These are phyloP conservation scores for Sporobolomyces pararoseus DNA, from an alignment of 768 basidiomycete species.

Conservation along the genomic window DNA sequence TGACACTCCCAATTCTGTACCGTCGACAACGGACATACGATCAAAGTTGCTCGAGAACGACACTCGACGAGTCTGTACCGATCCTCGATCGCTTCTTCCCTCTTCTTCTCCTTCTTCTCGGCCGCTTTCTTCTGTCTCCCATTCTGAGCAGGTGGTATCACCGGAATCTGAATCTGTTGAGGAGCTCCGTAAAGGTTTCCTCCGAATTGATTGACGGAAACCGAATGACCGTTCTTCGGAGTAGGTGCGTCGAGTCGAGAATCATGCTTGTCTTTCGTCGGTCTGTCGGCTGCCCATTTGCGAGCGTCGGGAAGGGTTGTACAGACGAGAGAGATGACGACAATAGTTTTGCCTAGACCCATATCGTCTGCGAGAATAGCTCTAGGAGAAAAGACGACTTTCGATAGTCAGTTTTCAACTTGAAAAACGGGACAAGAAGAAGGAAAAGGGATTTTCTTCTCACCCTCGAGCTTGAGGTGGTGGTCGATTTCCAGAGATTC, in stretches of 20 bases:
- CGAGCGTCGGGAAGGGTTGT: constrained; percentile 70
- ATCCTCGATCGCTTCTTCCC: constrained; percentile 57
- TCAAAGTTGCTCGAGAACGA: constrained; percentile 84
- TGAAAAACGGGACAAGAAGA: not conserved
- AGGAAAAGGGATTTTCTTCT: not conserved
- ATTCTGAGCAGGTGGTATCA: constrained; percentile 53
- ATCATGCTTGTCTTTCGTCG: constrained; percentile 56
- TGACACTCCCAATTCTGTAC: constrained; percentile 99
- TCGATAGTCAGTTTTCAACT: not conserved
- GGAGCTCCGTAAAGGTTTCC: constrained; percentile 15
- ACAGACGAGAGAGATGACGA: constrained; percentile 87
- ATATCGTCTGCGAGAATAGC: constrained; percentile 97
- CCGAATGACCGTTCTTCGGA: not conserved
- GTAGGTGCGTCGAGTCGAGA: constrained; percentile 33
- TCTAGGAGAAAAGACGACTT: constrained; percentile 48
- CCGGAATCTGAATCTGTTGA: too few relatives aligned
- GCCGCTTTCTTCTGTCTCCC: constrained; percentile 63
- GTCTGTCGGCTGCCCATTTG: constrained; percentile 56
- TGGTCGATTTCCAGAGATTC: constrained; percentile 50
- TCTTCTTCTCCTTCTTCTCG: constrained; percentile 62
- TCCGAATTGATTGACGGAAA: constrained; percentile 15
- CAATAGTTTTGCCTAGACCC: constrained; percentile 94
- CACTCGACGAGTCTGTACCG: constrained; percentile 73
- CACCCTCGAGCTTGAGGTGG: constrained; percentile 38
- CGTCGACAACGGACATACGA: constrained; percentile 92